phyloP scores from a whole-genome alignment of 2,329 filamentous ascomycete genomes.

The Corynespora cassiicola region DNA sequence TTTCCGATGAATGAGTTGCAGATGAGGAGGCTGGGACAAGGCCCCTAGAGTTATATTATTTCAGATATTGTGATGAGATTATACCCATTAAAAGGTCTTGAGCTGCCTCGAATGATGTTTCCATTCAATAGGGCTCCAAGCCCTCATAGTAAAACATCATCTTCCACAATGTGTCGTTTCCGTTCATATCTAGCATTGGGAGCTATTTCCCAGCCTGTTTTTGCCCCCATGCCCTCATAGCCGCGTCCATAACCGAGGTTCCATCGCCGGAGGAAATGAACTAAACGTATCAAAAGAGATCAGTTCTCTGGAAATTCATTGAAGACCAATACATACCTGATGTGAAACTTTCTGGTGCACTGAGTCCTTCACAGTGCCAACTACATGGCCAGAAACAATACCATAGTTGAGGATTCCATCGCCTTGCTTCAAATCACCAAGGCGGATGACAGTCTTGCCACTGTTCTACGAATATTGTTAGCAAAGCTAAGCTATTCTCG shows the following conservation, averaged over 20 bases:
- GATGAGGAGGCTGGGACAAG: too few species aligned
- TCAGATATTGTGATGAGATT: too few species aligned
- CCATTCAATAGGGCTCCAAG: too few species aligned
- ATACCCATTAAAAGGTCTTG: too few species aligned
- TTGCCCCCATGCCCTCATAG: too few species aligned
- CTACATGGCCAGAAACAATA: slow-evolving; percentile 4
- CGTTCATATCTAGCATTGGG: too few species aligned
- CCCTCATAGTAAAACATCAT: too few species aligned
- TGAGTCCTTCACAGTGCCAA: slow-evolving; percentile 5
- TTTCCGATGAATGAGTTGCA: too few species aligned
- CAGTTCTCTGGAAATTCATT: background rate
- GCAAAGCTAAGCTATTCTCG: background rate
- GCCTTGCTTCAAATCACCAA: slow-evolving; percentile 7
- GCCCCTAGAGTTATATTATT: too few species aligned
- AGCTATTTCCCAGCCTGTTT: too few species aligned
- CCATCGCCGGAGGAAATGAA: slow-evolving; percentile 3
- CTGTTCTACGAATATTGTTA: background rate
- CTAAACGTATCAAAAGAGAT: background rate
- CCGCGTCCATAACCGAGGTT: slow-evolving; percentile 1
- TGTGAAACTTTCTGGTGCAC: slow-evolving; percentile 5
- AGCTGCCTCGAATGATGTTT: too few species aligned
- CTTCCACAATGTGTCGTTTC: too few species aligned
- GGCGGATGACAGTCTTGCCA: slow-evolving; percentile 2
- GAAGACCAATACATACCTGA: slow-evolving; percentile 1
- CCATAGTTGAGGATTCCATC: slow-evolving; percentile 5